phyloP scores from a whole-genome alignment of 2,329 filamentous ascomycete genomes.

The Aspergillus pseudonomiae region DNA sequence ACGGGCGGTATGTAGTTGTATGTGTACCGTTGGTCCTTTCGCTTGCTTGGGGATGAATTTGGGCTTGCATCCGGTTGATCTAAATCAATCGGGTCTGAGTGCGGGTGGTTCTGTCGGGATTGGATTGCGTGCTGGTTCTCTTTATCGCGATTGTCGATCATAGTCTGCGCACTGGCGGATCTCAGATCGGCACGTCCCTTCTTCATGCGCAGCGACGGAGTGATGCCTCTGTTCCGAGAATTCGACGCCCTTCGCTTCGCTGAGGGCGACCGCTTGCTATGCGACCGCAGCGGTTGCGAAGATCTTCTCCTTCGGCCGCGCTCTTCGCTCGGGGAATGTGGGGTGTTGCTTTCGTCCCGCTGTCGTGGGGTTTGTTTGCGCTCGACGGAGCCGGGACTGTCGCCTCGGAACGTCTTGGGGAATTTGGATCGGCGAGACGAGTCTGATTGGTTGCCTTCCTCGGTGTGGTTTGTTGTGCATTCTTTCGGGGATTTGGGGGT shows the following conservation, averaged over 20 bases:
- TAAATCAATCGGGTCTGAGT: constrained; percentile 20
- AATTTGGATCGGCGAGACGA: constrained; percentile 31
- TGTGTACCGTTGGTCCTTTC: constrained; percentile 15
- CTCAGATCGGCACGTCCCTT: constrained; percentile 26
- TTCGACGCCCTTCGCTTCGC: constrained; percentile 22
- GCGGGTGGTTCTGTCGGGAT: constrained; percentile 13
- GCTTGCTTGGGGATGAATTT: constrained; percentile 21
- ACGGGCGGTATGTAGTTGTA: constrained; percentile 44
- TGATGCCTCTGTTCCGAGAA: constrained; percentile 20
- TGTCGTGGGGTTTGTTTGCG: constrained; percentile 27
- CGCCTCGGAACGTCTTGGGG: constrained; percentile 33
- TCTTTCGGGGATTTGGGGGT: background rate
- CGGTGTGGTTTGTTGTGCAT: background rate
- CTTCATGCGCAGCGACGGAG: constrained; percentile 28
- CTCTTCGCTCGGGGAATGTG: constrained; percentile 14
- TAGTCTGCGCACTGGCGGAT: constrained; percentile 18
- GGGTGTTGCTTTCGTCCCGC: background rate
- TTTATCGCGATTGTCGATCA: constrained; percentile 12
- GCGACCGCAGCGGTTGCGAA: constrained; percentile 21
- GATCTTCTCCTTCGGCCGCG: constrained; percentile 20
- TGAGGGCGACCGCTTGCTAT: constrained; percentile 22
- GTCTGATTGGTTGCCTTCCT: constrained; percentile 19
- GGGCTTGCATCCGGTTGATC: constrained; percentile 12
- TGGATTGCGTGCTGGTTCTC: constrained; percentile 17
- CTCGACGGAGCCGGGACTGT: constrained; percentile 40